Evolutionary conservation across 257 asterid species (phyloP).

Genomic region (Primulina huaijiensis): DNA sequence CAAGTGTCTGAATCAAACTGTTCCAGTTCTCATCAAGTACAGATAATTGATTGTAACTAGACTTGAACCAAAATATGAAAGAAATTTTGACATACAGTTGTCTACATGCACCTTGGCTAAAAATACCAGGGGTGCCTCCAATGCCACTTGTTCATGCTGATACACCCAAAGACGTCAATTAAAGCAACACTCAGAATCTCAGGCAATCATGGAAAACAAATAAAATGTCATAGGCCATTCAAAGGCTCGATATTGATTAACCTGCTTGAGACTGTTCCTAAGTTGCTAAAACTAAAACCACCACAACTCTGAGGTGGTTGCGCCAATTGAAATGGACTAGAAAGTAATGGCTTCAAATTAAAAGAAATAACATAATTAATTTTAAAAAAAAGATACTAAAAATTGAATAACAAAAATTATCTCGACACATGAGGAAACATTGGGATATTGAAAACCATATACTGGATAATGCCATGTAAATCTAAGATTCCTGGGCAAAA

Average conservation of each 20-base stretch:
- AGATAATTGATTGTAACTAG: neutral
- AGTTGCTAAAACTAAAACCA: slow-evolving; percentile 53
- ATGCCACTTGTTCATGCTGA: slow-evolving; percentile 59
- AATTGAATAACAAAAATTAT: neutral
- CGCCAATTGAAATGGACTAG: slow-evolving; percentile 60
- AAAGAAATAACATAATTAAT: slow-evolving; percentile 21
- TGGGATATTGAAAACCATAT: neutral
- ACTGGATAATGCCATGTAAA: slow-evolving; percentile 15
- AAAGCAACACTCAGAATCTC: slow-evolving; percentile 2
- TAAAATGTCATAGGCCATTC: slow-evolving; percentile 1
- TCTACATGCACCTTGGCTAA: slow-evolving; percentile 57
- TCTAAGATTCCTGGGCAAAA: neutral
- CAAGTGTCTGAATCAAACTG: slow-evolving; percentile 4
- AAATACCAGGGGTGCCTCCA: slow-evolving; percentile 55
- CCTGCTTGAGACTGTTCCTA: slow-evolving; percentile 75
- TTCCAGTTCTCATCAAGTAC: slow-evolving; percentile 12
- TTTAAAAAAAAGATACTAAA: neutral
- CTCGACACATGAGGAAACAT: neutral
- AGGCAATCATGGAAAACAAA: neutral
- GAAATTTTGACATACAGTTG: slow-evolving; percentile 55
- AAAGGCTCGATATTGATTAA: slow-evolving; percentile 24
- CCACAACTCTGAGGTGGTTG: slow-evolving; percentile 63
- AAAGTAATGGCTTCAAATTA: slow-evolving; percentile 56
- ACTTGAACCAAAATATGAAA: slow-evolving; percentile 8
- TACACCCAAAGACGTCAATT: slow-evolving; percentile 16